phyloP scores from a whole-genome alignment of 768 basidiomycete species.

The Leccinum ochraceum region DNA sequence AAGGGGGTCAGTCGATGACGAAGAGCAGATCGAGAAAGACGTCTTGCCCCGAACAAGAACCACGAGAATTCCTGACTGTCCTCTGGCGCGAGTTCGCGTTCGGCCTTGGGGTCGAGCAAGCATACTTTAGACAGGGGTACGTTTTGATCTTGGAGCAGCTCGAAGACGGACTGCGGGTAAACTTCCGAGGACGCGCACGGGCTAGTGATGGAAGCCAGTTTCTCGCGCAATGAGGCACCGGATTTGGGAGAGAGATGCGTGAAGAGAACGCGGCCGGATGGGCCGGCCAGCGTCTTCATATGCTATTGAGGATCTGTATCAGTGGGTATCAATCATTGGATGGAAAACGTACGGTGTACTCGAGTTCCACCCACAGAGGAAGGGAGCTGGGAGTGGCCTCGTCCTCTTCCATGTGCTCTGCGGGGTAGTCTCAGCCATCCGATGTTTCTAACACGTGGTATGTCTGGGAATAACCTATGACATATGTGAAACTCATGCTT shows the following conservation, averaged over 20 bases:
- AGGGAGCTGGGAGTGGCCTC: conserved; percentile 69
- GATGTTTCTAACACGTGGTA: neutral
- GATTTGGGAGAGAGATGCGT: conserved; percentile 84
- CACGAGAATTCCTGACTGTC: conserved; percentile 83
- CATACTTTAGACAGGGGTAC: conserved; percentile 67
- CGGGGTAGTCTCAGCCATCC: neutral
- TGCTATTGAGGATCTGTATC: conserved; percentile 48
- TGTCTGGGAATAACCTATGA: conserved; percentile 48
- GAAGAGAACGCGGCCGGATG: conserved; percentile 68
- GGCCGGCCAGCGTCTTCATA: conserved; percentile 79
- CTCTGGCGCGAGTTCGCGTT: conserved; percentile 63
- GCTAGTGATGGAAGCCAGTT: conserved; percentile 13
- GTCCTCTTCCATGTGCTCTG: conserved; percentile 97
- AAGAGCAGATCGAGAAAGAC: neutral
- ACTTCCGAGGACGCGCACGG: conserved; percentile 26
- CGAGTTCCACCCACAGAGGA: conserved; percentile 90
- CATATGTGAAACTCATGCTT: conserved; percentile 51
- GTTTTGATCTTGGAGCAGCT: conserved; percentile 19
- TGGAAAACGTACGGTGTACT: conserved; percentile 68
- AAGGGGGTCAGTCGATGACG: neutral
- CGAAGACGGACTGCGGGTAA: conserved; percentile 23
- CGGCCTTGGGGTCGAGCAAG: conserved; percentile 90
- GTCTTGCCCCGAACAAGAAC: conserved; percentile 87
- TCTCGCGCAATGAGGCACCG: conserved; percentile 47
- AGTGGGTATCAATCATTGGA: neutral